Evolutionary conservation across 1,284 basidiomycete species (phyloP), one percentile per base, ranked within the genome.

Genomic region (Apiotrichum akiyoshidainum): DNA sequence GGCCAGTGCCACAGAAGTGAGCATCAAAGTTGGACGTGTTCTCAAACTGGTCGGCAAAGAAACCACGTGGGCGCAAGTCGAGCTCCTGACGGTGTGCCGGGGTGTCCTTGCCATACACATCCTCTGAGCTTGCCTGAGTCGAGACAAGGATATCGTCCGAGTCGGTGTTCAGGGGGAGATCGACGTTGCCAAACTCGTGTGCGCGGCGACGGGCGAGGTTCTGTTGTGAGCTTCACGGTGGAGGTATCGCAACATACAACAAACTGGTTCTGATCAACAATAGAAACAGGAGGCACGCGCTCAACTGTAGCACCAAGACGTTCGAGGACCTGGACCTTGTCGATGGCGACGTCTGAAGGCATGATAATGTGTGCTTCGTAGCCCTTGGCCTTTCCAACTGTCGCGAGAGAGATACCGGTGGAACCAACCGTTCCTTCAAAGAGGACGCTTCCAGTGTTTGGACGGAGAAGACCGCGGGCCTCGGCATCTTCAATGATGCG

Each of bases 391-490:
- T 85, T 84, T 6, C 92, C 89, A 46, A 96, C 88, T 2, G 90
- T 96, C 0, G 96, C 94, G 49, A 99, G 87, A 0, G 92, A 96
- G 55, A 99, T 99, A 1, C 95, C 96, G 0, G 96, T 99, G 2
- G 91, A 95, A 0, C 96, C 95, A 2, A 96, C 92, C 0, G 95
- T 99, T 0, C 96, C 96, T 76, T 99, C 96, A 61, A 98, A 99
- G 49, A 99, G 92, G 16, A 92, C 87, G 0, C 90, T 96, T 2
- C 90, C 89, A 0, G 92, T 93, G 65, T 94, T 78, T 0, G 95
- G 96, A 64, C 87, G 83, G 1, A 99, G 79, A 8, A 92, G 79
- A 0, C 92, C 92, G 64, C 85, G 81, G 16, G 83, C 83, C 75
- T 99, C 96, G 0, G 96, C 96, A 70, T 97, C 90, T 61, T 92